Base-by-base conservation (phyloP, 1,139 yeast genomes). In the Yamadazyma sp. region DNA sequence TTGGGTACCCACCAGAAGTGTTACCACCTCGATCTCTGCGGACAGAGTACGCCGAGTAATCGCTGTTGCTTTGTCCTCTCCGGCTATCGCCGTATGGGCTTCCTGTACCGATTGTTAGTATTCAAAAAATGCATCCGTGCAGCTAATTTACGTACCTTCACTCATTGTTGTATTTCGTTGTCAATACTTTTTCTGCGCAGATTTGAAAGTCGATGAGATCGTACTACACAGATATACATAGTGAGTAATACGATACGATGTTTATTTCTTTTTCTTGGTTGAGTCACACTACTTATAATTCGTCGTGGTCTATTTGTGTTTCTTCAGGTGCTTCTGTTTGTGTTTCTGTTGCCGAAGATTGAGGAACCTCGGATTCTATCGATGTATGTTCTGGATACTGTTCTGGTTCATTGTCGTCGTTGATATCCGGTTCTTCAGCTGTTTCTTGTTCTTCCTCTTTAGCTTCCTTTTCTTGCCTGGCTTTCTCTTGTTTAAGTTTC, bases 401-500 rank as follows among this genome's bases (percentile, higher is more conserved):
- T 5, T 34, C 49, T 22, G 43, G 48, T n/a, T 31, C 48, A 47
- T 20, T 40, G 50, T 38, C 49, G 48, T 41, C 38, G 46, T 45
- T 46, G 54, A 26, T 42, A 20, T 17, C 14, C 29, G 37, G 14
- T 31, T 44, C 11, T 49, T 54, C 16, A 12, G 27, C 49, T 32
- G 42, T 48, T 32, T 44, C 47, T 18, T 42, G 25, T n/a, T 35
- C 18, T 15, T 36, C 39, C 10, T 34, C 47, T 9, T 50, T 54
- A 17, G 48, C 59, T 12, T 46, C 54, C 16, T 45, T 55, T 38
- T 54, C 56, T 37, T 49, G 54, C 14, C 12, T 15, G 10, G 31
- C 31, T 47, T 49, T 52, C 34, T 55, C 45, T 20, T 42, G 40
- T 43, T 59, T 66, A 47, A 62, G 47, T 49, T 65, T 64, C 35